A percentile compares a stretch with the other conserved stretches of the same genome.
phyloP scores from a whole-genome alignment of 169 alveolate species.

The Babesia ovis region DNA sequence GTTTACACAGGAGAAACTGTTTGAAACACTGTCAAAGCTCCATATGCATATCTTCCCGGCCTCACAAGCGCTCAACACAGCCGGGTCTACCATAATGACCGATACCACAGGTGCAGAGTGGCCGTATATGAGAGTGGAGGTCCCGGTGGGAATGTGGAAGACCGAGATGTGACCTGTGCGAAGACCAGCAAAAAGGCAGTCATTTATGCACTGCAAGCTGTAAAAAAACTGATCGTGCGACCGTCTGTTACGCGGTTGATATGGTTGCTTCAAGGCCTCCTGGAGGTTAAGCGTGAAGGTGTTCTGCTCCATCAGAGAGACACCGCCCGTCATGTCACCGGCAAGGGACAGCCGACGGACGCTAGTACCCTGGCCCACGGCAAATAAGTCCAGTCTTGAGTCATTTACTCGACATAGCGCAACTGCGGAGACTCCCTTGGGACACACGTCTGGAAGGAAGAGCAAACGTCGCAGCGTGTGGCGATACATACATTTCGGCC shows the following conservation, averaged over 20 bases:
- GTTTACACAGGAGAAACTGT: constrained; percentile 58
- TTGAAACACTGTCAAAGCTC: constrained; percentile 51
- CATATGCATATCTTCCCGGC: constrained; percentile 61
- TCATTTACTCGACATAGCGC: constrained; percentile 41
- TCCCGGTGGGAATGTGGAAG: constrained; percentile 63
- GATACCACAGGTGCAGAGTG: constrained; percentile 52
- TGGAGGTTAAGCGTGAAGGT: constrained; percentile 33
- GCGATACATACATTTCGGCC: constrained; percentile 50
- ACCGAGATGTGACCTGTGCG: constrained; percentile 64
- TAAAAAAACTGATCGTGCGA: constrained; percentile 25
- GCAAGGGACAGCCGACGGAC: constrained; percentile 38
- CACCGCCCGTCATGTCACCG: constrained; percentile 48
- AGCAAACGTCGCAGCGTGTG: constrained; percentile 46
- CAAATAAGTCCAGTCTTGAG: constrained; percentile 49
- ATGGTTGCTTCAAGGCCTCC: constrained; percentile 13
- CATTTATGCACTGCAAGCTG: constrained; percentile 64
- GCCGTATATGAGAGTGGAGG: constrained; percentile 63
- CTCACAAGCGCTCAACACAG: constrained; percentile 60
- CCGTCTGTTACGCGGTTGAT: constrained; percentile 16
- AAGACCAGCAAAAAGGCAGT: constrained; percentile 61
- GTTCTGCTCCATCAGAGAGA: constrained; percentile 30
- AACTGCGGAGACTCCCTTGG: constrained; percentile 43
- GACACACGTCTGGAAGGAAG: constrained; percentile 37
- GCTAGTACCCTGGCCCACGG: constrained; percentile 51
- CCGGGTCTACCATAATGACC: constrained; percentile 43